Evolutionary conservation across 352 stramenopile species (phyloP).

Genomic region (Albugo candida): DNA sequence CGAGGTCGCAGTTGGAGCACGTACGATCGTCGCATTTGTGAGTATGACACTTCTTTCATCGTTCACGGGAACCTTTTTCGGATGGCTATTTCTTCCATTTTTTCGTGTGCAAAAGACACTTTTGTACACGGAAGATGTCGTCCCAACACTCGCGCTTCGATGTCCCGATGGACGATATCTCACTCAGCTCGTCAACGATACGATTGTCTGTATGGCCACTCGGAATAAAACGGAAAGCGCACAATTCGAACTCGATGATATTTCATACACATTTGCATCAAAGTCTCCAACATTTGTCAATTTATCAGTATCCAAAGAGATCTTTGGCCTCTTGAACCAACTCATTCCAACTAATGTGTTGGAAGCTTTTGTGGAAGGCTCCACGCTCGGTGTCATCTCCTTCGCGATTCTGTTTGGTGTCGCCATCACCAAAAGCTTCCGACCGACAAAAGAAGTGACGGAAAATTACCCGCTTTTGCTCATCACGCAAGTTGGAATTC

Average conservation of each 20-base stretch:
- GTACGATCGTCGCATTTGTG: conserved; percentile 23
- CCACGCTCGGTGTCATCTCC: conserved; percentile 51
- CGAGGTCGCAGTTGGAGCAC: conserved; percentile 23
- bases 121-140: neutral
- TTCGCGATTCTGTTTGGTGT: conserved; percentile 51
- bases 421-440: conserved; percentile 26
- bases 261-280: conserved; percentile 20
- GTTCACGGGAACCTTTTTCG: conserved; percentile 19
- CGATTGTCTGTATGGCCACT: conserved; percentile 19
- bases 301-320: conserved; percentile 40
- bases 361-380: conserved; percentile 24
- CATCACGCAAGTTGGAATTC: conserved; percentile 38
- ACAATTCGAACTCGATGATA: neutral
- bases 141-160: conserved; percentile 13
- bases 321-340: conserved; percentile 40
- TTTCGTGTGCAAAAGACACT: conserved; percentile 8
- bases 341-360: conserved; percentile 60
- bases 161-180: conserved; percentile 29
- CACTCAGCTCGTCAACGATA: conserved; percentile 12
- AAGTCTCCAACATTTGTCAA: conserved; percentile 15
- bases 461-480: conserved; percentile 41
- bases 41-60: conserved; percentile 28
- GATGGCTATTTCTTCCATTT: conserved; percentile 22
- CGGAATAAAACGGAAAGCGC: conserved; percentile 14
- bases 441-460: neutral